A percentile compares a stretch with the other conserved stretches of the same genome.
These are phyloP conservation scores for Aegilops longissima DNA, from an alignment of 176 grass and related monocot species.

Conservation along the genomic window DNA sequence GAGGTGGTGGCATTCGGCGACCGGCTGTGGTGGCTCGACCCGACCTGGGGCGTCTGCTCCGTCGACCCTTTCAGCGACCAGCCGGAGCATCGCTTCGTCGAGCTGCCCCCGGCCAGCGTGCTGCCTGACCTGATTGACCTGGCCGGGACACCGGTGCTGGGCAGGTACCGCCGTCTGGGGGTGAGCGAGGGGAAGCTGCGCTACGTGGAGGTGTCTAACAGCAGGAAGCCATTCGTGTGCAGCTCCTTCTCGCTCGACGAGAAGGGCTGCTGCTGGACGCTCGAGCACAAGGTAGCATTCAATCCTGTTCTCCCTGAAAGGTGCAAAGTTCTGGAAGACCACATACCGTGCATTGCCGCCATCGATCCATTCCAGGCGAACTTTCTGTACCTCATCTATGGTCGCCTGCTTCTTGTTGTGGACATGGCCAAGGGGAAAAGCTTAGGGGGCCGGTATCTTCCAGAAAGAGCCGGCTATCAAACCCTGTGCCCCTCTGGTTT, in stretches of 20 bases:
- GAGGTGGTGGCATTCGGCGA: conserved; percentile 26
- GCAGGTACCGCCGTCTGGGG: conserved; percentile 7
- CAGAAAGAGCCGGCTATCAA: neutral
- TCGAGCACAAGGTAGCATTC: conserved; percentile 17
- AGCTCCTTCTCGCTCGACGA: neutral
- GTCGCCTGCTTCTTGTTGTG: neutral
- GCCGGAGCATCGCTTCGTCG: conserved; percentile 13
- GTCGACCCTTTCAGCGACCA: conserved; percentile 35
- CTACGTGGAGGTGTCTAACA: neutral
- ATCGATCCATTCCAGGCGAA: conserved; percentile 23
- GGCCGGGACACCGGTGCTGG: neutral
- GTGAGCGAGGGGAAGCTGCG: conserved; percentile 37
- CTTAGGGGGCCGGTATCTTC: neutral
- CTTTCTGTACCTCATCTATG: neutral
- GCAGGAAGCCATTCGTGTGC: conserved; percentile 25
- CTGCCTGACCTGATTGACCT: neutral
- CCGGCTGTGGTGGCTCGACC: conserved; percentile 30
- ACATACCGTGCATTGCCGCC: neutral
- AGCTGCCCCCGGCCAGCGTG: conserved; percentile 28
- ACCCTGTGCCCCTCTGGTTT: neutral
- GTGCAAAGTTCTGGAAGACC: neutral
- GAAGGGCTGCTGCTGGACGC: neutral
- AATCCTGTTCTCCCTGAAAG: neutral
- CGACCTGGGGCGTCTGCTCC: conserved; percentile 25
- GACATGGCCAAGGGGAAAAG: conserved; percentile 14